phyloP scores from a whole-genome alignment of 352 stramenopile species.

The Globisporangium yorkense region DNA sequence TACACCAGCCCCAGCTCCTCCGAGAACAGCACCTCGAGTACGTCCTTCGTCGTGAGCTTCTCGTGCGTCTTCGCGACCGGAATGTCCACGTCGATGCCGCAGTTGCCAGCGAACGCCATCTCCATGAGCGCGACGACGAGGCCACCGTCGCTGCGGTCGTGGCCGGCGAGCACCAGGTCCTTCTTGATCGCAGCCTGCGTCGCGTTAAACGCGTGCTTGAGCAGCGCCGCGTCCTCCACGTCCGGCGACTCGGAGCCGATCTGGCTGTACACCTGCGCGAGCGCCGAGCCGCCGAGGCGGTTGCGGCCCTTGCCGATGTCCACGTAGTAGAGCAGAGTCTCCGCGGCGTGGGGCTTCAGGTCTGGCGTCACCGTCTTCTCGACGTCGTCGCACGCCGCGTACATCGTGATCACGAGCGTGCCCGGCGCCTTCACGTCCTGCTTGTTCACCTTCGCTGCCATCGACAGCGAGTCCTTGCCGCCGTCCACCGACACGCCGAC shows the following conservation, averaged over 20 bases:
- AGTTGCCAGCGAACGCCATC: slow-evolving; percentile 99
- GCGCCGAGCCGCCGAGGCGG: slow-evolving; percentile 93
- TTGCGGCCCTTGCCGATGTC: slow-evolving; percentile 90
- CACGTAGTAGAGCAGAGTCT: slow-evolving; percentile 91
- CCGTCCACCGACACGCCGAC: slow-evolving; percentile 97
- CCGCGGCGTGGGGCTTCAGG: slow-evolving; percentile 87
- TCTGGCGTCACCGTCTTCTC: slow-evolving; percentile 97
- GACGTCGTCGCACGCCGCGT: slow-evolving; percentile 96
- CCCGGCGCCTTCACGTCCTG: slow-evolving; percentile 98
- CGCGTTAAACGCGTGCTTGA: slow-evolving; percentile 93
- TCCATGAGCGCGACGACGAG: slow-evolving; percentile 94
- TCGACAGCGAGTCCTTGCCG: slow-evolving; percentile 99
- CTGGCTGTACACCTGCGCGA: slow-evolving; percentile 93
- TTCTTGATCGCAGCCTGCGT: slow-evolving; percentile 92
- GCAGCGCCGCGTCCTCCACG: slow-evolving; percentile 89
- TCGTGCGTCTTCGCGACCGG: slow-evolving; percentile 22
- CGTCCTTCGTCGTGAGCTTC: slow-evolving; percentile 49
- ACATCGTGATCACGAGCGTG: slow-evolving; percentile 97
- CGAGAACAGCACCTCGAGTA: slow-evolving; percentile 89
- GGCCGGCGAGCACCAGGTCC: slow-evolving; percentile 90
- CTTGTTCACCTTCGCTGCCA: slow-evolving; percentile 93
- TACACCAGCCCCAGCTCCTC: slow-evolving; percentile 98
- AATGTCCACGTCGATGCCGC: slow-evolving; percentile 92
- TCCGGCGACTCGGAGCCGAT: slow-evolving; percentile 86
- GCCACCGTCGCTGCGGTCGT: slow-evolving; percentile 98